Evolutionary conservation across 139 green algal species (phyloP), one percentile per base, ranked within the genome.

Genomic region (Picochlorum sp.): DNA sequence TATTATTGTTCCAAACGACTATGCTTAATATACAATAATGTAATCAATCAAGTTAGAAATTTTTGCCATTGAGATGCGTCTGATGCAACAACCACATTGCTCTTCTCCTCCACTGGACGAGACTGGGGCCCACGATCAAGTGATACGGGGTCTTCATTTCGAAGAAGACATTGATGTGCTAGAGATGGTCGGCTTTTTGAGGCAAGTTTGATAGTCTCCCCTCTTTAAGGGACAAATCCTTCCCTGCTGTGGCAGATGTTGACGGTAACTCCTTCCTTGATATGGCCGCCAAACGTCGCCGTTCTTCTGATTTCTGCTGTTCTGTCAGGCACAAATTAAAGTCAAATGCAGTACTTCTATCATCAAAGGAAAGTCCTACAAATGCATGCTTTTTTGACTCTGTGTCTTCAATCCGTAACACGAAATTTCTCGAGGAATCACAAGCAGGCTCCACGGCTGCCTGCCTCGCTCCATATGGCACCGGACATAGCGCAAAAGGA

Each of bases 321-420:
- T 79, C 37, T 59, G 87, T 77, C 63, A 93, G 66, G 1, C 85
- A 79, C 8, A 88, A 85, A n/a, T 86, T 89, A 76, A 95, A 95
- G 70, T 92, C 86, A 63, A 93, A 93, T 0, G 88, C 86, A 13
- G 88, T 71, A 1, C 23, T 61, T 4, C 88, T 66, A 24, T 94
- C 84, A 13, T 57, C 38, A 45, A 95, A 95, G 44, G 77, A 81
- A 50, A 95, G 67, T 3, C 85, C 88, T 32, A 93, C 60, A 70
- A 93, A 94, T 5, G 86, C 88, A 51, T 90, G 85, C 2, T 85
- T 74, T 52, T 70, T 67, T 8, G 70, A 83, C 23, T 63, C 56
- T 2, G 77, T 56, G 65, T 93, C 86, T 55, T 84, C 84, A 18
- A 94, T 73, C 2, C 84, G 76, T 54, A 94, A 63, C 21, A 91